Percentiles rank a stretch among this genome's conserved stretches.
phyloP scores from a whole-genome alignment of 495 filamentous ascomycete genomes.

The Chaetomium fimeti region DNA sequence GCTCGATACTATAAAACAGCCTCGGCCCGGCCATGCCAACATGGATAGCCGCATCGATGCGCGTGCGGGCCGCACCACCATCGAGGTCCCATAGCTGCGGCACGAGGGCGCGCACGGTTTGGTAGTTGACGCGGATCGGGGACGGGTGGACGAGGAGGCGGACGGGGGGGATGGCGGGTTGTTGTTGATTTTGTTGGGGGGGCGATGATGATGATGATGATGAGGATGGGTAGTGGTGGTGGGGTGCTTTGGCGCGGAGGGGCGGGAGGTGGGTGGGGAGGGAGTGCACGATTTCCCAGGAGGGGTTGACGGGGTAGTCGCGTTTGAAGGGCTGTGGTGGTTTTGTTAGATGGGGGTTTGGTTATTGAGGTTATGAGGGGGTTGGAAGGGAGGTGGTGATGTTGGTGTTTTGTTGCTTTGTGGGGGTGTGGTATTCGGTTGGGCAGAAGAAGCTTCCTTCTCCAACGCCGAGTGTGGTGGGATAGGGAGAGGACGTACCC shows the following conservation, averaged over 20 bases:
- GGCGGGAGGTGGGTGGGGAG: conserved; percentile 54
- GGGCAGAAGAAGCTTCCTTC: too few relatives aligned
- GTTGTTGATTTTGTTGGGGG: background rate
- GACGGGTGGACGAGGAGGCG: conserved; percentile 63
- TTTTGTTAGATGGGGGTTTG: background rate
- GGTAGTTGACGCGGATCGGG: conserved; percentile 69
- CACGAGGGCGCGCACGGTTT: conserved; percentile 58
- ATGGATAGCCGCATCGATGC: conserved; percentile 67
- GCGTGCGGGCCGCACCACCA: conserved; percentile 22
- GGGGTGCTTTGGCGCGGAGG: conserved; percentile 36
- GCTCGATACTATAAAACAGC: conserved; percentile 67
- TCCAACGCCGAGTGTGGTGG: too few relatives aligned
- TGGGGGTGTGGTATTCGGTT: too few relatives aligned
- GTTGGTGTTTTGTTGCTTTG: too few relatives aligned
- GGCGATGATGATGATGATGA: conserved; percentile 17
- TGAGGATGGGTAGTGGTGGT: conserved; percentile 21
- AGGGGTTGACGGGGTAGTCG: conserved; percentile 64
- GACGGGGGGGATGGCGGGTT: conserved; percentile 48
- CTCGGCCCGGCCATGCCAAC: conserved; percentile 78
- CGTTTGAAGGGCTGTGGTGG: conserved; percentile 61
- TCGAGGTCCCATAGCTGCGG: conserved; percentile 55
- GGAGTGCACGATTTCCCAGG: conserved; percentile 62
- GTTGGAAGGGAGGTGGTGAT: background rate
- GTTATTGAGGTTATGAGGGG: background rate
- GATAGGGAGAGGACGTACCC: conserved; percentile 46